Percentiles rank a stretch among this genome's conserved stretches.
phyloP scores from a whole-genome alignment of 495 filamentous ascomycete species.

The Copromyces sp. region DNA sequence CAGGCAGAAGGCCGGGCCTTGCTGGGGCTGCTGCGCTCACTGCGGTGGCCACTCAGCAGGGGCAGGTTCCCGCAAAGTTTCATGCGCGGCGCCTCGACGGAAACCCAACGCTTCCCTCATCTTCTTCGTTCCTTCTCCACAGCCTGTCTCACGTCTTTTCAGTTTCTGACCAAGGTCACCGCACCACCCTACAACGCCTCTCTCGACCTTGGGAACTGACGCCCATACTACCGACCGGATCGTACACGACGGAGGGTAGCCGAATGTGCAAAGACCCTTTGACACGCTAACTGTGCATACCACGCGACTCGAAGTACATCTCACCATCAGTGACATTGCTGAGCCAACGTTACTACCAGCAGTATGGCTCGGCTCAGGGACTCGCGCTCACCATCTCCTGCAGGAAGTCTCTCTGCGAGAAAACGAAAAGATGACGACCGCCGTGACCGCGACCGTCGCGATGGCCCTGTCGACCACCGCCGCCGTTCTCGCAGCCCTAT shows the following conservation, averaged over 20 bases:
- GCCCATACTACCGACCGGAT: background rate
- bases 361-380: conserved; percentile 85
- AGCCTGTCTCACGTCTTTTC: background rate
- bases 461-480: conserved; percentile 45
- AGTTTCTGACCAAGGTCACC: background rate
- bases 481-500: conserved; percentile 60
- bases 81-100: background rate
- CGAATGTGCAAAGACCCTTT: background rate
- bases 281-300: conserved; percentile 14
- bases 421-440: conserved; percentile 70
- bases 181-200: background rate
- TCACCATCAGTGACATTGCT: conserved; percentile 52
- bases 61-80: background rate
- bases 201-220: background rate
- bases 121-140: background rate
- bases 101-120: background rate
- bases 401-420: conserved; percentile 77
- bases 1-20: background rate
- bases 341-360: conserved; percentile 30
- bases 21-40: background rate
- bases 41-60: background rate
- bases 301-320: conserved; percentile 40
- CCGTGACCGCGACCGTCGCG: conserved; percentile 53
- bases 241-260: background rate
- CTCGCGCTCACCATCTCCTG: conserved; percentile 92